Evolutionary conservation across 805 yeast genomes (phyloP).

Genomic region (Hemisphaericaspora nanyangensis): DNA sequence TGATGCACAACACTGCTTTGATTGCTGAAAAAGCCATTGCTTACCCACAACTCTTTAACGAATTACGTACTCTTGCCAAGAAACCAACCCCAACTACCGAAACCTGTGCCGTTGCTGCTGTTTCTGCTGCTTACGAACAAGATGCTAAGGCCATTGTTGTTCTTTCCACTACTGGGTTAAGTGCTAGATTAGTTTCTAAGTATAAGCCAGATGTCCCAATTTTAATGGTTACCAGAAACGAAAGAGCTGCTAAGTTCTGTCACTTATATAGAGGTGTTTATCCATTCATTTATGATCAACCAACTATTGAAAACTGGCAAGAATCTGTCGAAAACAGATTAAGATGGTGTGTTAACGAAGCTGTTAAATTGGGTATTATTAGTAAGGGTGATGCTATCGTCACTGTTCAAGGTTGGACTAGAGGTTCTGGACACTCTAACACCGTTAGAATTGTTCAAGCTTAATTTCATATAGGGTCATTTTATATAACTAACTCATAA

Average conservation of each 20-base stretch:
- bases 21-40: conserved; percentile 97
- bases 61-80: conserved; percentile 77
- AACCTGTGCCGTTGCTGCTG: conserved; percentile 97
- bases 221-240: conserved; percentile 96
- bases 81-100: conserved; percentile 92
- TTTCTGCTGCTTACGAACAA: conserved; percentile 94
- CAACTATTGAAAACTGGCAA: conserved; percentile 80
- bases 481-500: too few species aligned
- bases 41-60: conserved; percentile 79
- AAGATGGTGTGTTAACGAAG: conserved; percentile 88
- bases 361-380: conserved; percentile 80
- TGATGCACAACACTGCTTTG: conserved; percentile 97
- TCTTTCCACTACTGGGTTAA: conserved; percentile 89
- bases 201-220: conserved; percentile 97
- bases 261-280: conserved; percentile 98
- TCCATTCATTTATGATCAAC: conserved; percentile 81
- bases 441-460: conserved; percentile 90
- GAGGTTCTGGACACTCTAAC: conserved; percentile 98
- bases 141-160: conserved; percentile 95
- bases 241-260: conserved; percentile 86
- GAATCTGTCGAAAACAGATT: conserved; percentile 94
- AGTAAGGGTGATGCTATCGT: conserved; percentile 84
- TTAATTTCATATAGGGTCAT: conserved; percentile 23
- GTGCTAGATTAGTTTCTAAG: conserved; percentile 95
- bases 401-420: conserved; percentile 98